Evolutionary conservation across 345 rosid species (phyloP), one percentile per base, ranked within the genome.

Genomic region (Odontarrhena argentea): DNA sequence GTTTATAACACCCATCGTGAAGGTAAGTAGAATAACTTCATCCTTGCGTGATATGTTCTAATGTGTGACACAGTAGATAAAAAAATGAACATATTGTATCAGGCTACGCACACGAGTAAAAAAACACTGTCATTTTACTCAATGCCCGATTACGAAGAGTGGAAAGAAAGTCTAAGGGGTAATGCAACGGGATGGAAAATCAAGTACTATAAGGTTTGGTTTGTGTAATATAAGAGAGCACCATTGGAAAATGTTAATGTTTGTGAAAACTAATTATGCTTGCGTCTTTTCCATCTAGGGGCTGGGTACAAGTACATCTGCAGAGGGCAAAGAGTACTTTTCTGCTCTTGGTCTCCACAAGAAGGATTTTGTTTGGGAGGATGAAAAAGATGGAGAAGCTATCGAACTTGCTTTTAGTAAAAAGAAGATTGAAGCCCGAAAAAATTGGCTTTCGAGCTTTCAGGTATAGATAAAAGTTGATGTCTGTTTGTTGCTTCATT

Each of bases 361-460:
- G 81, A 95, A 95, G 61, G 98, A 95, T 76, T 95, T 95, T 64
- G 46, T 82, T 9, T 91, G 99, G 99, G 71, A 37, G 41, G 78
- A 77, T 69, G 98, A 95, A 5, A 78, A 80, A 71, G 99, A 91
- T 60, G 97, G 96, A 24, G 92, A 91, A 4, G 84, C 94, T 14
- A 95, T 95, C 55, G 99, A 95, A 75, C 96, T 95, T 49, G 99
- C 99, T 3, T 95, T 95, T 68, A 91, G 99, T 76, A 95, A 87
- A 79, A 95, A 87, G 82, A 95, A 91, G 81, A 85, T 89, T 1
- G 98, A 95, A 43, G 96, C 91, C n/a, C 85, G 99, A 65, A 95
- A 95, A 74, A 85, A 73, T 56, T 95, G 99, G 99, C 90, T 95
- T 55, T 78, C 83, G n/a, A 86, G 87, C 56, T 86, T 75, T 62